Evolutionary conservation across 2,329 filamentous ascomycete genomes (phyloP).

Genomic region (Colletotrichum sp.): DNA sequence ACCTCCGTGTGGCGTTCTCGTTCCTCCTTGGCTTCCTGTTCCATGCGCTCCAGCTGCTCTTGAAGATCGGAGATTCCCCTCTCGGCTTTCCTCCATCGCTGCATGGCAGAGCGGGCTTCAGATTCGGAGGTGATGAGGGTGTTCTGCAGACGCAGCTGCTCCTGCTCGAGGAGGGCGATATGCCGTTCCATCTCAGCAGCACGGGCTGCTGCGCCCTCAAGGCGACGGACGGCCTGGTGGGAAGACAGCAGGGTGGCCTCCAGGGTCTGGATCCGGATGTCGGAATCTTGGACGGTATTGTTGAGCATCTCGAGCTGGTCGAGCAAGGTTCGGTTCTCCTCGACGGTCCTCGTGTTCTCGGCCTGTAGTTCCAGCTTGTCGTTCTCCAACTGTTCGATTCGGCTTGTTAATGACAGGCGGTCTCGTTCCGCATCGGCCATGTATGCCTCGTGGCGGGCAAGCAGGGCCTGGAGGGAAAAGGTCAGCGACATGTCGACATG

Average conservation of each 20-base stretch:
- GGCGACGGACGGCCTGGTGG: constrained; percentile 75
- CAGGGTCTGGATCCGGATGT: constrained; percentile 77
- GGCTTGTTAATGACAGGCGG: constrained; percentile 72
- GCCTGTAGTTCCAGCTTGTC: constrained; percentile 77
- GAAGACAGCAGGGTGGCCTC: constrained; percentile 79
- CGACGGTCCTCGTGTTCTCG: constrained; percentile 77
- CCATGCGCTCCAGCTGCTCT: constrained; percentile 87
- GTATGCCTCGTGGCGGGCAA: constrained; percentile 91
- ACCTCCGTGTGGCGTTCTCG: constrained; percentile 82
- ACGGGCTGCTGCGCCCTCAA: constrained; percentile 75
- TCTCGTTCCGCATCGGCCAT: constrained; percentile 92
- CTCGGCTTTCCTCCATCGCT: constrained; percentile 87
- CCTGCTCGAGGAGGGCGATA: constrained; percentile 77
- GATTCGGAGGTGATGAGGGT: constrained; percentile 71
- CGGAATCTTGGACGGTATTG: constrained; percentile 77
- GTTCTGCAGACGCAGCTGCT: constrained; percentile 76
- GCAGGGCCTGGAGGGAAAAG: constrained; percentile 79
- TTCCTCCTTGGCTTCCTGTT: constrained; percentile 81
- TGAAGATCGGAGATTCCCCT: constrained; percentile 78
- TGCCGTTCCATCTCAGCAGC: constrained; percentile 83
- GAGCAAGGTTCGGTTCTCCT: constrained; percentile 82
- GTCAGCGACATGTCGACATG: constrained; percentile 61
- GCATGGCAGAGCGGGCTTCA: constrained; percentile 78
- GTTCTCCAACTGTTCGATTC: constrained; percentile 77
- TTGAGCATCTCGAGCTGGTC: constrained; percentile 88